These are phyloP conservation scores for Boletus bicolor DNA, from an alignment of 768 basidiomycete species.

Conservation along the genomic window DNA sequence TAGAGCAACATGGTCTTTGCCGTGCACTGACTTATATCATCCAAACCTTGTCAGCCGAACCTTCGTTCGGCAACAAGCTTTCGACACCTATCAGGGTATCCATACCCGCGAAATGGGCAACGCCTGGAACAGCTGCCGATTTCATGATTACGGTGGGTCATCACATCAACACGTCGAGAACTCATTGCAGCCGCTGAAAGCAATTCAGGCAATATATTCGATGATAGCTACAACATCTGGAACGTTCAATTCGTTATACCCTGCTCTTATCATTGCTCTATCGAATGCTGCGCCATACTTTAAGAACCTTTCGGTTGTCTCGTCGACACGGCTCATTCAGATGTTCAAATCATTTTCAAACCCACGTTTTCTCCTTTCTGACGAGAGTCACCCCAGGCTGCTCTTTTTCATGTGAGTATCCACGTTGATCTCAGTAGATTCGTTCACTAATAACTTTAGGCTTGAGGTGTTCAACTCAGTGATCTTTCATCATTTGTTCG, in stretches of 20 bases:
- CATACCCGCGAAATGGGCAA: constrained; percentile 75
- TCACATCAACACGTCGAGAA: background rate
- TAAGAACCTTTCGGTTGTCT: constrained; percentile 72
- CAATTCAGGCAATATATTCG: constrained; percentile 73
- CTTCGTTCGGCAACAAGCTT: constrained; percentile 69
- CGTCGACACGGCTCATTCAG: constrained; percentile 82
- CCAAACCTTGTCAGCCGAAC: constrained; percentile 86
- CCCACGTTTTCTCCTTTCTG: constrained; percentile 83
- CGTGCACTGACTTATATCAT: constrained; percentile 88
- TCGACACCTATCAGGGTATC: constrained; percentile 59
- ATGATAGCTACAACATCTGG: constrained; percentile 89
- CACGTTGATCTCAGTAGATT: background rate
- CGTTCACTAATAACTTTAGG: constrained; percentile 37
- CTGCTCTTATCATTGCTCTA: constrained; percentile 86
- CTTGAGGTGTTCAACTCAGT: constrained; percentile 90
- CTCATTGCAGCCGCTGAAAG: constrained; percentile 8
- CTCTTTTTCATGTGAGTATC: constrained; percentile 80
- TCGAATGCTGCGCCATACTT: constrained; percentile 88
- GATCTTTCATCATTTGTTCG: constrained; percentile 69
- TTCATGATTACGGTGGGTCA: constrained; percentile 78
- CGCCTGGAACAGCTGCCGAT: constrained; percentile 73
- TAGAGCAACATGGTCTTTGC: constrained; percentile 90
- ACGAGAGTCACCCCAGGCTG: constrained; percentile 92
- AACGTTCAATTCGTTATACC: constrained; percentile 77
- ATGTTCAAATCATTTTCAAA: constrained; percentile 90